Conservation (phyloP, 2,329 filamentous ascomycete genomes). For the Trichoderma citrinoviride region DNA sequence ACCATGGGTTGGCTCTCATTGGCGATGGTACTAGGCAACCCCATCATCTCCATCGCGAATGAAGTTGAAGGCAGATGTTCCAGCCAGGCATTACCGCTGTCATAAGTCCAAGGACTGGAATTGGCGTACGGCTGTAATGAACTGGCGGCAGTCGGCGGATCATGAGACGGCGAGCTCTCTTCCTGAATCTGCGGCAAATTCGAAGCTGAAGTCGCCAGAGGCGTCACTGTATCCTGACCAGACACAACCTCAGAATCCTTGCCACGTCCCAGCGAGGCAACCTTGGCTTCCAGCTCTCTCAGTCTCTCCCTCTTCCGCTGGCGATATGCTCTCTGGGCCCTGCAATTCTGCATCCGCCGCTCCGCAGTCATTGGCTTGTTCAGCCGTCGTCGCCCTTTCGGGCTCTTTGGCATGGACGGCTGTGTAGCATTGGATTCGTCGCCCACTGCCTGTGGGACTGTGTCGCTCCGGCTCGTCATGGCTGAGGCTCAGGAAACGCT, state of each 20-base stretch:
- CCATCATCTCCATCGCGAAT: background rate
- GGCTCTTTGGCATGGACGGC: background rate
- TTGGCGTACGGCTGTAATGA: background rate
- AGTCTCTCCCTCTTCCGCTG: background rate
- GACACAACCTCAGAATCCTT: background rate
- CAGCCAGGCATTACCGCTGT: background rate
- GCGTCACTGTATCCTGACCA: background rate
- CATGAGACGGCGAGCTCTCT: background rate
- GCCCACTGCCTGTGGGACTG: background rate
- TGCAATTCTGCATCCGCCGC: conserved; percentile 6
- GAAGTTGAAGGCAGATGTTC: background rate
- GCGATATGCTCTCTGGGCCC: background rate
- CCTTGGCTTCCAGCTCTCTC: background rate
- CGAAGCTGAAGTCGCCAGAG: background rate
- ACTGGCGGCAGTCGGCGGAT: background rate
- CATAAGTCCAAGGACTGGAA: background rate
- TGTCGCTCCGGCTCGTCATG: background rate
- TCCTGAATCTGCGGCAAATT: background rate
- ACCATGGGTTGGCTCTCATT: background rate
- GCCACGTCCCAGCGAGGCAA: background rate
- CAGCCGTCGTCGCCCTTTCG: background rate
- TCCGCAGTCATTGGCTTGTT: background rate
- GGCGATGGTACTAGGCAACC: background rate
- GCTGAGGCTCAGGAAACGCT: background rate
- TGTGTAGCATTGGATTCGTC: background rate